Conservation (phyloP, 345 rosid species). For the Pistacia atlantica region DNA sequence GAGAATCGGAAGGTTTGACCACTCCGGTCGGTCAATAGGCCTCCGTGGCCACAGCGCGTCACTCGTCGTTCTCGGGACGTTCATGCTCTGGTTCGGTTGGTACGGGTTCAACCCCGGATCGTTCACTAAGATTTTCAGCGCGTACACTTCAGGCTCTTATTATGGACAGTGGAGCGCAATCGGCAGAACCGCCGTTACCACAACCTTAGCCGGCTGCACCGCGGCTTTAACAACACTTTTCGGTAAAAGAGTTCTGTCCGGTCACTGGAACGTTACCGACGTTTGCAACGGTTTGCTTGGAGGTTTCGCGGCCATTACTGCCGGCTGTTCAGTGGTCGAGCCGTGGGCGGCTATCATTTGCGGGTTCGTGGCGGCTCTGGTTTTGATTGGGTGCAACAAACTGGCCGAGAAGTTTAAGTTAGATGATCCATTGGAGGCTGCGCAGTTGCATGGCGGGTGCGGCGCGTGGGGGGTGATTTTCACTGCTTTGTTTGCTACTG, state of each 20-base stretch:
- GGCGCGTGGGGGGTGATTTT: slow-evolving; percentile 90
- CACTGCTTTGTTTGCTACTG: slow-evolving; percentile 70
- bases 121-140: slow-evolving; percentile 43
- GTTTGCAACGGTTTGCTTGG: slow-evolving; percentile 92
- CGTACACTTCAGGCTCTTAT: slow-evolving; percentile 34
- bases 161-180: slow-evolving; percentile 87
- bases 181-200: slow-evolving; percentile 89
- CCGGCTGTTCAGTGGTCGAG: slow-evolving; percentile 84
- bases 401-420: slow-evolving; percentile 56
- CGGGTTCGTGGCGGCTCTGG: slow-evolving; percentile 77
- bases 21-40: slow-evolving; percentile 35
- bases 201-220: slow-evolving; percentile 83
- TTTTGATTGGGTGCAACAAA: slow-evolving; percentile 73
- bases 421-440: slow-evolving; percentile 86
- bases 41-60: slow-evolving; percentile 75
- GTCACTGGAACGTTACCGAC: slow-evolving; percentile 92
- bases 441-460: slow-evolving; percentile 92
- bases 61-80: slow-evolving; percentile 72
- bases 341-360: slow-evolving; percentile 94
- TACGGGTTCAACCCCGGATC: slow-evolving; percentile 83
- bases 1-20: slow-evolving; percentile 61
- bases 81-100: slow-evolving; percentile 87
- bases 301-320: slow-evolving; percentile 86
- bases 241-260: slow-evolving; percentile 66
- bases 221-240: slow-evolving; percentile 93